phyloP scores from a whole-genome alignment of 2,329 filamentous ascomycete species.

The Ophiognomonia clavigignenti-juglandacearum region DNA sequence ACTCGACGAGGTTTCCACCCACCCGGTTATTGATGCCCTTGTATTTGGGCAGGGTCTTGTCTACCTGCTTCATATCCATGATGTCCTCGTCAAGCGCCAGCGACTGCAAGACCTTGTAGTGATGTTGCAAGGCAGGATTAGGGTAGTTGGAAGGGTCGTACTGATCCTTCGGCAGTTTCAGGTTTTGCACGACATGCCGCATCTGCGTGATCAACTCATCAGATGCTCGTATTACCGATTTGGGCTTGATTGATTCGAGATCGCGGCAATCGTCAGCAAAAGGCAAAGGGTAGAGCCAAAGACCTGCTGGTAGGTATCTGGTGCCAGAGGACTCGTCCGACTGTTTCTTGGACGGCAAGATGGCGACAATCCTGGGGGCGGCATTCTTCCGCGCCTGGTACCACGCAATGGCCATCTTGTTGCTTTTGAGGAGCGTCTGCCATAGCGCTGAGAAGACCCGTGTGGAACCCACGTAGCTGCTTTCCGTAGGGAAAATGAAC shows the following conservation, averaged over 20 bases:
- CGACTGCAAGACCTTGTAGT: conserved; percentile 90
- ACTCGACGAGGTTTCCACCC: conserved; percentile 72
- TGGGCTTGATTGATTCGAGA: conserved; percentile 52
- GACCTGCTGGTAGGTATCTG: conserved; percentile 70
- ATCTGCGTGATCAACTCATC: conserved; percentile 74
- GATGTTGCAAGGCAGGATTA: conserved; percentile 92
- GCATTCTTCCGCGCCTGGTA: conserved; percentile 79
- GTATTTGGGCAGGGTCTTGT: conserved; percentile 80
- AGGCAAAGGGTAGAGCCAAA: conserved; percentile 86
- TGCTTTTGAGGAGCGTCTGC: conserved; percentile 73
- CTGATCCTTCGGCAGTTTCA: conserved; percentile 79
- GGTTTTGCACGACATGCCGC: conserved; percentile 75
- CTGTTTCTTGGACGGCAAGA: conserved; percentile 69
- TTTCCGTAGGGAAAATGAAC: conserved; percentile 92
- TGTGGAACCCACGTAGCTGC: conserved; percentile 83
- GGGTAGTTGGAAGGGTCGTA: conserved; percentile 87
- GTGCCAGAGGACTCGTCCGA: conserved; percentile 60
- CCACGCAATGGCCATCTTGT: conserved; percentile 86
- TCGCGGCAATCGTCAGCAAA: conserved; percentile 85
- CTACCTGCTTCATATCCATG: conserved; percentile 61
- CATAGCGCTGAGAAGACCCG: conserved; percentile 89
- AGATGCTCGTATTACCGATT: conserved; percentile 47
- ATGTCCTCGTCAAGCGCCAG: conserved; percentile 89
- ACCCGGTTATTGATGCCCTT: conserved; percentile 86
- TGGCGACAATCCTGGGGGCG: conserved; percentile 71